phyloP scores from a whole-genome alignment of 2,329 filamentous ascomycete species.

The Westerdykella ornata region DNA sequence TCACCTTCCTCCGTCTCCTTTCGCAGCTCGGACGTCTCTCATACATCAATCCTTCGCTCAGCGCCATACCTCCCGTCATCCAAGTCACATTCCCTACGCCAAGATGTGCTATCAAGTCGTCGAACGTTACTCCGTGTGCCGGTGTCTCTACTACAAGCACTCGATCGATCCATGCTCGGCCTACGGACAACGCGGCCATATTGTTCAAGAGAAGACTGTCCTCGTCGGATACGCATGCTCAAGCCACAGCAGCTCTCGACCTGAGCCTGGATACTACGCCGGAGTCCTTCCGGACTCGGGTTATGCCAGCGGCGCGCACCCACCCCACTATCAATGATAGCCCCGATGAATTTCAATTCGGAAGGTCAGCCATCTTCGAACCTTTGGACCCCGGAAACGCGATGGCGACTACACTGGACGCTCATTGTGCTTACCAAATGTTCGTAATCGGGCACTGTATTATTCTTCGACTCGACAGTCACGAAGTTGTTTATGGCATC shows the following conservation, averaged over 20 bases:
- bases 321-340: slow-evolving; percentile 3
- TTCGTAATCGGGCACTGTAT: slow-evolving; percentile 5
- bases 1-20: slow-evolving; percentile 1
- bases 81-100: slow-evolving; percentile 5
- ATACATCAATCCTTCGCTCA: slow-evolving; percentile 4
- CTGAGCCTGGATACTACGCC: slow-evolving; percentile 14
- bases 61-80: slow-evolving; percentile 10
- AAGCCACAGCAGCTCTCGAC: slow-evolving; percentile 42
- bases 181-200: slow-evolving; percentile 67
- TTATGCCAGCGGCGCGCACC: slow-evolving; percentile 23
- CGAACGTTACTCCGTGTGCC: slow-evolving; percentile 79
- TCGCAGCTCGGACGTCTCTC: not conserved
- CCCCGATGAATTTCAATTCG: no score
- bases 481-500: slow-evolving; percentile 10
- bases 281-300: slow-evolving; percentile 26
- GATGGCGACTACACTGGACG: not conserved
- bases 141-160: slow-evolving; percentile 82
- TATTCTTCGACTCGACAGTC: slow-evolving; percentile 16
- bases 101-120: slow-evolving; percentile 81
- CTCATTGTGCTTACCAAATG: not conserved
- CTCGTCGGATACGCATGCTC: slow-evolving; percentile 75
- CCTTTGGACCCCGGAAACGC: no score
- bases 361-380: no score
- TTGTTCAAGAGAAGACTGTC: slow-evolving; percentile 66
- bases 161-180: slow-evolving; percentile 73